Base-by-base conservation (phyloP, 306 rosid genomes). In the Inga oerstediana region DNA sequence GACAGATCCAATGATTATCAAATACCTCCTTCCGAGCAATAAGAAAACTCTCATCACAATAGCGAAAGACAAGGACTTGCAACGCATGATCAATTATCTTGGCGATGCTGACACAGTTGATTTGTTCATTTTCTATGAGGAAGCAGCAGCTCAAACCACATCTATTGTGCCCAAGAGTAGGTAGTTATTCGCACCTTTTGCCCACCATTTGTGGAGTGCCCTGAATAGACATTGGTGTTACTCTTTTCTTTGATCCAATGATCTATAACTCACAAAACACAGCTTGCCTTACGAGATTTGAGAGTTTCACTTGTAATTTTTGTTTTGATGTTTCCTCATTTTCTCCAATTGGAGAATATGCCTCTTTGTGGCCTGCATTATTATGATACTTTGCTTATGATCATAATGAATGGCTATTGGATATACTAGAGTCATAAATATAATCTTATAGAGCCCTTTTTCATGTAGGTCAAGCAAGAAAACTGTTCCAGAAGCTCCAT, bases 51-150 rank as follows among this genome's bases (percentile, higher is more conserved):
- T 92, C 61, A 96, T 96, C 75, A 90, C 96, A 1, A 83, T 96
- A 45, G 92, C 99, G 10, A 93, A 92, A 81, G 99, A 93, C 80
- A 93, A 92, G 92, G 99, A 96, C 87, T 84, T 96, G 89, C 97
- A 91, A 72, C 96, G 99, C 37, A 96, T 96, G 99, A 83, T 96
- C 77, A 91, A 76, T 86, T 96, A 92, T 81, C 81, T 90, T 8
- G 93, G 94, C n/a, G 98, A 96, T 69, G 81, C 91, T 68, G 61
- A 48, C 79, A 89, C 91, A 0, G 98, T 89, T 35, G 98, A 96
- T 79, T 88, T 96, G 37, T 96, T 90, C 79, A 80, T 92, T 83
- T 66, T 89, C 39, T 82, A 89, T 1, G 99, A 89, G 83, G 99
- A 93, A 80, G 91, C 87, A 11, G 85, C 85, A 19, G 89, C 88